Conservation (phyloP, 192 early-diverging fungal species). For the Oehlia diaphana region DNA sequence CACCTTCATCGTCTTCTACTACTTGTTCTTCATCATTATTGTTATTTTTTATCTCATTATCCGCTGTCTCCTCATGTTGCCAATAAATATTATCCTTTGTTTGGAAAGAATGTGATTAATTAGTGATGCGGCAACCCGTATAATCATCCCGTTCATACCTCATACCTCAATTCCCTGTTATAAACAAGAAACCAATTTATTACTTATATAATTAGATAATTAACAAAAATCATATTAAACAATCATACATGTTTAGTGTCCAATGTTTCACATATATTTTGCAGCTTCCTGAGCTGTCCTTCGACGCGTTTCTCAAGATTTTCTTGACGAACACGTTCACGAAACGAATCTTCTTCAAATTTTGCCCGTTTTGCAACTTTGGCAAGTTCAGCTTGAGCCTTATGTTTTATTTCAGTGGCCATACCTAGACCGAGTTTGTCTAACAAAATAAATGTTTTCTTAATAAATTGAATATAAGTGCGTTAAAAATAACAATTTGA, state of each 20-base stretch:
- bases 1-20: slow-evolving; percentile 33
- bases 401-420: slow-evolving; percentile 35
- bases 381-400: slow-evolving; percentile 22
- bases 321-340: slow-evolving; percentile 27
- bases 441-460: neutral
- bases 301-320: slow-evolving; percentile 26
- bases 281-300: slow-evolving; percentile 30
- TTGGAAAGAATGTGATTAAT: neutral
- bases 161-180: slow-evolving; percentile 8
- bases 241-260: slow-evolving; percentile 34
- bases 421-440: slow-evolving; percentile 42
- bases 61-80: neutral
- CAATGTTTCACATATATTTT: slow-evolving; percentile 36
- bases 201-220: neutral
- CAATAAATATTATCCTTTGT: slow-evolving; percentile 21
- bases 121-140: neutral
- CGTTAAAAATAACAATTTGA: no score
- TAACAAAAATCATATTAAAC: neutral
- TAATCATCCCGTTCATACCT: neutral
- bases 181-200: neutral
- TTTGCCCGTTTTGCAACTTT: slow-evolving; percentile 26
- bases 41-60: neutral
- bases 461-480: neutral
- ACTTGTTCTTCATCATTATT: slow-evolving; percentile 26
- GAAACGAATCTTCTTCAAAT: slow-evolving; percentile 37